phyloP scores from a whole-genome alignment of 2,329 filamentous ascomycete genomes.

The Aspergillus ustus region DNA sequence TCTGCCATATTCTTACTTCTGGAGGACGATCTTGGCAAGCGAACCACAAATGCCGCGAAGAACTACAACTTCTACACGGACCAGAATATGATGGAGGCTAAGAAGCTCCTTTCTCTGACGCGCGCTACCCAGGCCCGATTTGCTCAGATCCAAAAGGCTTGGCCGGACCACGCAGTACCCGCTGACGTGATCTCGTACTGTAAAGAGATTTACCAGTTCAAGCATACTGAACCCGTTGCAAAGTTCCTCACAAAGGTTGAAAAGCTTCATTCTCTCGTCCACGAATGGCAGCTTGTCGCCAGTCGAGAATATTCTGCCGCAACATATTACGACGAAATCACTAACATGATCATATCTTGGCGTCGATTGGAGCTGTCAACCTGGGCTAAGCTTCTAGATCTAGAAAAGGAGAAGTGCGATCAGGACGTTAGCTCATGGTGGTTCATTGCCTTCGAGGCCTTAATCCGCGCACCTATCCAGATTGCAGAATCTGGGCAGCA shows the following conservation, averaged over 20 bases:
- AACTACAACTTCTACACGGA: conserved; percentile 90
- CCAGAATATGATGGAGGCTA: conserved; percentile 74
- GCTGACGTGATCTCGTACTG: conserved; percentile 77
- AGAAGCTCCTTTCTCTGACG: conserved; percentile 72
- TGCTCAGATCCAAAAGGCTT: conserved; percentile 65
- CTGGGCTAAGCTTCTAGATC: conserved; percentile 86
- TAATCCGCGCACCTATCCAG: conserved; percentile 75
- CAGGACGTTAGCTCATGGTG: conserved; percentile 89
- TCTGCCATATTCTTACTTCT: conserved; percentile 69
- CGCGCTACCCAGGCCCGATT: conserved; percentile 74
- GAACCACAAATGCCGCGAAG: conserved; percentile 46
- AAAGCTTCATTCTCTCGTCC: conserved; percentile 79
- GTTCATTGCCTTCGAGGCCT: conserved; percentile 92
- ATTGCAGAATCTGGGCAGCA: conserved; percentile 64
- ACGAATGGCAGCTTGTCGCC: conserved; percentile 95
- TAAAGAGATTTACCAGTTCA: conserved; percentile 73
- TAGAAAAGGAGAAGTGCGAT: conserved; percentile 75
- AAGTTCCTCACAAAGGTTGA: conserved; percentile 86
- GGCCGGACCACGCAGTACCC: conserved; percentile 78
- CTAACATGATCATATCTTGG: conserved; percentile 83
- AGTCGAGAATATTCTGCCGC: conserved; percentile 76
- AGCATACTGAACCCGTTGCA: conserved; percentile 81
- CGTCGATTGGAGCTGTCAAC: conserved; percentile 87
- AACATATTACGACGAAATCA: conserved; percentile 75
- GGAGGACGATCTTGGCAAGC: conserved; percentile 62